Evolutionary conservation across 768 basidiomycete species (phyloP).

Genomic region (Russula griseocarnosa): DNA sequence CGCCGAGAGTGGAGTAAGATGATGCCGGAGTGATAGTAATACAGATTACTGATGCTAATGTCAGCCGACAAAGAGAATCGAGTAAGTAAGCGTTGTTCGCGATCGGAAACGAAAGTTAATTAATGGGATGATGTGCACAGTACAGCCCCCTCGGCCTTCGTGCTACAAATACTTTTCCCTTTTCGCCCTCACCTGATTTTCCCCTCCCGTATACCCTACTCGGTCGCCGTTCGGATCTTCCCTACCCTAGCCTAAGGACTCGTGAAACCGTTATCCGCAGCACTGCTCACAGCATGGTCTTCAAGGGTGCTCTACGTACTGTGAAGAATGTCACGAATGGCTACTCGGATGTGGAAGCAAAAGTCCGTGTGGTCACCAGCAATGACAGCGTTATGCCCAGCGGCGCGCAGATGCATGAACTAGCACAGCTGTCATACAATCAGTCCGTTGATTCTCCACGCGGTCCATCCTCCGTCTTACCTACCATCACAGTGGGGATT

Average conservation of each 20-base stretch:
- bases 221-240: background rate
- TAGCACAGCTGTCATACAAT: slow-evolving; percentile 92
- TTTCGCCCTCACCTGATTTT: slow-evolving; percentile 1
- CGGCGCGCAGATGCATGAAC: slow-evolving; percentile 96
- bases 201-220: background rate
- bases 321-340: slow-evolving; percentile 93
- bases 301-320: slow-evolving; percentile 70
- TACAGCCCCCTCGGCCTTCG: background rate
- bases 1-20: background rate
- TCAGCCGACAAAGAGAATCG: background rate
- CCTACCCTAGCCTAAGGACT: too few species aligned
- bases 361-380: slow-evolving; percentile 91
- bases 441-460: slow-evolving; percentile 51
- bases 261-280: background rate
- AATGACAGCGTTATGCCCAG: slow-evolving; percentile 96
- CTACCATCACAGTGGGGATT: slow-evolving; percentile 58
- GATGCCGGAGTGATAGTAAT: background rate
- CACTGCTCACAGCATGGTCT: slow-evolving; percentile 15
- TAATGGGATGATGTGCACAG: too few species aligned
- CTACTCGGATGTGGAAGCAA: slow-evolving; percentile 89
- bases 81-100: too few species aligned
- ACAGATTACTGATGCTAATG: background rate
- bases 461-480: slow-evolving; percentile 30
- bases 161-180: slow-evolving; percentile 5
- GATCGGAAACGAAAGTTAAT: too few species aligned